A percentile compares a stretch with the other conserved stretches of the same genome.
phyloP scores from a whole-genome alignment of 2,329 filamentous ascomycete genomes.

The Niveomyces coronatus region DNA sequence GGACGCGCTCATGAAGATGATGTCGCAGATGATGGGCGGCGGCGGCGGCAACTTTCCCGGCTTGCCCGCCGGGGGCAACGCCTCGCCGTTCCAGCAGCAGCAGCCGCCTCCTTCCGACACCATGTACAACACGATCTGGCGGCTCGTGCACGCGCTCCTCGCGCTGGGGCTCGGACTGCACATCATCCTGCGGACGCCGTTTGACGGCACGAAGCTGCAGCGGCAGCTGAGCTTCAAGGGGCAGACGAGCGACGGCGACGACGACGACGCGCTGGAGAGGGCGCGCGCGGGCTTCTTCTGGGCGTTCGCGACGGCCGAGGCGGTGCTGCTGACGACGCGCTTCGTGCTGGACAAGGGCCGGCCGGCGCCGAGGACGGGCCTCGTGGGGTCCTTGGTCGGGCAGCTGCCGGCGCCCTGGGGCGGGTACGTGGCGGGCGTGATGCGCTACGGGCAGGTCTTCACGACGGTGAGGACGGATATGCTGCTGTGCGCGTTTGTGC shows the following conservation, averaged over 20 bases:
- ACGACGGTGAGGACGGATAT: conserved; percentile 62
- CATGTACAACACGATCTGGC: conserved; percentile 50
- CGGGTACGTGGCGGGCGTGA: conserved; percentile 48
- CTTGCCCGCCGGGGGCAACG: conserved; percentile 21
- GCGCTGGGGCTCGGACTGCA: conserved; percentile 61
- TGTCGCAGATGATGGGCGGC: conserved; percentile 59
- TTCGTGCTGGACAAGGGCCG: conserved; percentile 58
- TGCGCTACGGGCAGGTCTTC: conserved; percentile 62
- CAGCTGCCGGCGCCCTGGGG: conserved; percentile 56
- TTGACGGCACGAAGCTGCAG: conserved; percentile 54
- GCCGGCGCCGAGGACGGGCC: conserved; percentile 46
- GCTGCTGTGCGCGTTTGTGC: conserved; percentile 66
- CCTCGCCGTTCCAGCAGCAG: conserved; percentile 26
- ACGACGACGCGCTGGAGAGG: conserved; percentile 15
- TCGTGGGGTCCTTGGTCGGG: conserved; percentile 51
- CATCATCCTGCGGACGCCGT: conserved; percentile 56
- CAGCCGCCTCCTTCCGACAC: conserved; percentile 20
- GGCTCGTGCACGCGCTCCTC: conserved; percentile 62
- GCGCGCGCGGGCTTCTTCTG: conserved; percentile 51
- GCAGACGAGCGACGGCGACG: conserved; percentile 16
- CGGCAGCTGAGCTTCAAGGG: conserved; percentile 33
- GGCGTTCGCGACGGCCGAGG: conserved; percentile 70
- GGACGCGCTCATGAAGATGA: conserved; percentile 45
- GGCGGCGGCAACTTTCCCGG: conserved; percentile 20
- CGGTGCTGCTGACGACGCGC: conserved; percentile 58